A percentile compares a stretch with the other conserved stretches of the same genome.
Evolutionary conservation across 768 basidiomycete genomes (phyloP).

Genomic region (Plicaturopsis crispa): DNA sequence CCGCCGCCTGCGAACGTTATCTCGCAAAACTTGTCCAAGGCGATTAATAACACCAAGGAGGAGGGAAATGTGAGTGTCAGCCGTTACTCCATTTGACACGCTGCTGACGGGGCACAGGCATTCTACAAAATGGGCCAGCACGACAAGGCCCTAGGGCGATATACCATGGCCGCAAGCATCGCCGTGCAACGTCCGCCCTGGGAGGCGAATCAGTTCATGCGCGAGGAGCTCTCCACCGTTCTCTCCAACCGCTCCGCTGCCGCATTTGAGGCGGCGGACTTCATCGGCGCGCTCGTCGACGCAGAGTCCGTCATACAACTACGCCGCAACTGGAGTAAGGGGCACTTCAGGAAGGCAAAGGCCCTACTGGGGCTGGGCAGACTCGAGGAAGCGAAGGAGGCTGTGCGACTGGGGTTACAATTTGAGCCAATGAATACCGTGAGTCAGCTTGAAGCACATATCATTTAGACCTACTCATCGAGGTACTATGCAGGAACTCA

Average conservation of each 20-base stretch:
- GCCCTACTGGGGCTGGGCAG: constrained; percentile 70
- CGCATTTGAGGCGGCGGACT: constrained; percentile 69
- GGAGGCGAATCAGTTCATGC: constrained; percentile 75
- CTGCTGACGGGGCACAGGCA: constrained; percentile 33
- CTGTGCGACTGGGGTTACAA: constrained; percentile 74
- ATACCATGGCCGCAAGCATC: constrained; percentile 69
- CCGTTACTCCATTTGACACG: constrained; percentile 2
- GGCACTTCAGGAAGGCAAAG: constrained; percentile 91
- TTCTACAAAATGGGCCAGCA: constrained; percentile 73
- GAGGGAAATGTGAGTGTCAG: constrained; percentile 79
- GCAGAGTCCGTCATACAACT: constrained; percentile 85
- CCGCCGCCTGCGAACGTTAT: constrained; percentile 75
- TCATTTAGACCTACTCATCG: neutral
- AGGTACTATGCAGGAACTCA: constrained; percentile 9
- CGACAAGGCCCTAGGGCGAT: constrained; percentile 66
- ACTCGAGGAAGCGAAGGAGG: constrained; percentile 71
- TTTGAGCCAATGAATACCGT: constrained; percentile 62
- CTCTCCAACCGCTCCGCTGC: constrained; percentile 91
- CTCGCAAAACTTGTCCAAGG: constrained; percentile 66
- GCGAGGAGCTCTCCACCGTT: constrained; percentile 87
- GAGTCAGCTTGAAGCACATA: neutral
- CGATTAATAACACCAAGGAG: constrained; percentile 78
- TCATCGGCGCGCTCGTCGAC: constrained; percentile 72
- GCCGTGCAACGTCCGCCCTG: constrained; percentile 82
- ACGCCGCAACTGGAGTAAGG: constrained; percentile 89